Conservation (phyloP, 495 filamentous ascomycete genomes). For the Schizothecium vesticola region DNA sequence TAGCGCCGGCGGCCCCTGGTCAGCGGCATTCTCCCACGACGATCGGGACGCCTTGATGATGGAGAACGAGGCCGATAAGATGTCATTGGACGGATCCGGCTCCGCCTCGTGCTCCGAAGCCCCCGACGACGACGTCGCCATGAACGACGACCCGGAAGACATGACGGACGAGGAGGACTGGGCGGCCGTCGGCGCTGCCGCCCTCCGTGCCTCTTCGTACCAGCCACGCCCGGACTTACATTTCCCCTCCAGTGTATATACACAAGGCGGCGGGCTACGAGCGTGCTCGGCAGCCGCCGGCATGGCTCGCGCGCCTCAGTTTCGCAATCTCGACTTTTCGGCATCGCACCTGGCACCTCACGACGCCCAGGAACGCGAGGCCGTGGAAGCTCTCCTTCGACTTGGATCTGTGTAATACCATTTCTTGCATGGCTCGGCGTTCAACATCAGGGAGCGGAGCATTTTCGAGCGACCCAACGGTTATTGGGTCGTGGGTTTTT, state of each 20-base stretch:
- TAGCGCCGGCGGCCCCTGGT: slow-evolving; percentile 48
- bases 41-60: slow-evolving; percentile 67
- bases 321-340: slow-evolving; percentile 44
- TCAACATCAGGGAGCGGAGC: slow-evolving; percentile 24
- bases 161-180: slow-evolving; percentile 97
- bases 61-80: slow-evolving; percentile 89
- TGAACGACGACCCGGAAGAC: slow-evolving; percentile 66
- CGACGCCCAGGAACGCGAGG: slow-evolving; percentile 72
- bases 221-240: slow-evolving; percentile 28
- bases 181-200: slow-evolving; percentile 82
- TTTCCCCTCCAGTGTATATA: slow-evolving; percentile 45
- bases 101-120: slow-evolving; percentile 70
- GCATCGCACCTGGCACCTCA: slow-evolving; percentile 43
- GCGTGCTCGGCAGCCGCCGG: slow-evolving; percentile 42
- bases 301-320: slow-evolving; percentile 45
- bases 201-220: slow-evolving; percentile 69
- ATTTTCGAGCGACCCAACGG: slow-evolving; percentile 11
- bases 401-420: slow-evolving; percentile 78
- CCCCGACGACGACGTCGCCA: slow-evolving; percentile 64
- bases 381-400: slow-evolving; percentile 75
- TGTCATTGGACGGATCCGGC: slow-evolving; percentile 76
- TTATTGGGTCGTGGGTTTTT: slow-evolving; percentile 12
- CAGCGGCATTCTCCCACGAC: slow-evolving; percentile 64
- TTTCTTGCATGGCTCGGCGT: slow-evolving; percentile 44
- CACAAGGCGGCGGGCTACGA: slow-evolving; percentile 34